Conservation (phyloP, 257 asterid species). For the Solanum lycopersicoides region DNA sequence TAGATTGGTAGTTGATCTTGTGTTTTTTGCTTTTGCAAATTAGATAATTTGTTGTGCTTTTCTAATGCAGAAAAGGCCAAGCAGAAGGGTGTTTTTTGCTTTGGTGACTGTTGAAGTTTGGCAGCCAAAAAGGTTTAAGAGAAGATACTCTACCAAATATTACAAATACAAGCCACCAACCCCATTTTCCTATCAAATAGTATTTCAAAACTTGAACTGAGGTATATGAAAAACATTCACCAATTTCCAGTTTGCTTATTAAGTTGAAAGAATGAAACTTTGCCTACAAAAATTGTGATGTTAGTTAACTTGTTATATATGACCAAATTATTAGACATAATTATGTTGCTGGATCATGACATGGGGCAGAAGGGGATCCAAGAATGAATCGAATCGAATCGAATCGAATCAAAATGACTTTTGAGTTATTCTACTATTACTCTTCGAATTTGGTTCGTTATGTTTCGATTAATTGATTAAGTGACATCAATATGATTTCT, state of each 20-base stretch:
- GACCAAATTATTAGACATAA: background rate
- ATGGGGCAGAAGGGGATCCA: background rate
- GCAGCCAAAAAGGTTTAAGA: slow-evolving; percentile 7
- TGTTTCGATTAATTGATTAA: background rate
- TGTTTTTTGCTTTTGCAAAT: background rate
- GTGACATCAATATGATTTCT: background rate
- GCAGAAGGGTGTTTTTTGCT: background rate
- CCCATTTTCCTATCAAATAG: background rate
- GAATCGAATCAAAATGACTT: background rate
- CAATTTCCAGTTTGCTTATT: background rate
- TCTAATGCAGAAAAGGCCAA: background rate
- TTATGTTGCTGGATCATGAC: background rate
- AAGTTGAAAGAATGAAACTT: background rate
- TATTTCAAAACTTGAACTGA: background rate
- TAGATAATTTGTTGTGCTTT: background rate
- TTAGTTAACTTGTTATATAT: background rate
- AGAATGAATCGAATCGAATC: background rate
- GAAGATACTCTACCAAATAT: background rate
- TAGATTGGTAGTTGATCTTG: slow-evolving; percentile 4
- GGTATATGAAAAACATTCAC: background rate
- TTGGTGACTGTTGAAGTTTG: slow-evolving; percentile 6
- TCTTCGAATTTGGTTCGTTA: background rate
- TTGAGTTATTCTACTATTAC: background rate
- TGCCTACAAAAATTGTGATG: background rate
- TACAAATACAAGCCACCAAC: slow-evolving; percentile 1